Evolutionary conservation across 2,329 filamentous ascomycete genomes (phyloP), one percentile per base, ranked within the genome.

Genomic region (Monosporascus sp.): DNA sequence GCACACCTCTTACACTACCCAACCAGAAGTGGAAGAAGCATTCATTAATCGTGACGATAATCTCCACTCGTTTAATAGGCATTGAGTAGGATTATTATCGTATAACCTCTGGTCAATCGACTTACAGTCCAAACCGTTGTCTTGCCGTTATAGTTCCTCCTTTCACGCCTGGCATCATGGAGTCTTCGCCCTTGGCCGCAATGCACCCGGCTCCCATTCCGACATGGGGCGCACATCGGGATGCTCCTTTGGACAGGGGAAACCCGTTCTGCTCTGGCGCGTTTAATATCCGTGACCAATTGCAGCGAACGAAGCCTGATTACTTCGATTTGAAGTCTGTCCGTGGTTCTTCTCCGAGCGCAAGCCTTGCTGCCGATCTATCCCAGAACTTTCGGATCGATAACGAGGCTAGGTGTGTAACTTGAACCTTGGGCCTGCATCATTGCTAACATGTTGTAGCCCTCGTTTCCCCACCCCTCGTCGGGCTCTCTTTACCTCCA

Each of bases 381-480:
- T 97, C 92, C 54, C 91, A 96, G 69, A 99, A 97, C 76, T 96
- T 97, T 70, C 89, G 93, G 68, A 89, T 97, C 69, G 92, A 97
- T 72, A 90, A 74, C 56, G 79, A 83, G 52, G 70, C 88, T 67
- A 97, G 92, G 93, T 97, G 78, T 62, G 81, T 75, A 55, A 57
- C 20, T 45, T 18, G 46, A 34, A 41, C 15, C 25, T 41, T 3
- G 36, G 11, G 9, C 6, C 11, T 37, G 22, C 20, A 41, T 47
- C 25, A 34, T 49, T 52, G 49, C 59, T 65, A 50, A 64, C 49
- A 39, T 27, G 9, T 5, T 53, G 52, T 71, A 96, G 90, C 71
- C 90, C 90, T 36, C 86, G 89, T 70, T 80, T 92, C 60, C 86
- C 87, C 14, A 96, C 90, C 8, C 90, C 90, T 53, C 86, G 90